Percentiles rank a stretch among this genome's conserved stretches.
Evolutionary conservation across 495 filamentous ascomycete species (phyloP).

Genomic region (Penicillium angulare): DNA sequence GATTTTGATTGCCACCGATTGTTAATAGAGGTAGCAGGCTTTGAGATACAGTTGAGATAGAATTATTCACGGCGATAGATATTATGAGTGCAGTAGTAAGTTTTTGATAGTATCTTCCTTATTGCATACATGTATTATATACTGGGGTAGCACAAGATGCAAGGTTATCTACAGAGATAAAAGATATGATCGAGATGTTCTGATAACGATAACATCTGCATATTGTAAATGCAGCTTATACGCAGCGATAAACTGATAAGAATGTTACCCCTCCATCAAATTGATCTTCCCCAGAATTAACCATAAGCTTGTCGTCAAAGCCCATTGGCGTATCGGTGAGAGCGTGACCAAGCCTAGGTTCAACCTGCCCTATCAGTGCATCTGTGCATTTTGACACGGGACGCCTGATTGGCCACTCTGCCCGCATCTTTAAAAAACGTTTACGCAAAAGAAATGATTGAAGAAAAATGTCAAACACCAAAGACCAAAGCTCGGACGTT

Average conservation of each 20-base stretch:
- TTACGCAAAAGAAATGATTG: constrained; percentile 23
- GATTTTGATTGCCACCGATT: not conserved
- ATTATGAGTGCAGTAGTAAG: too few relatives aligned
- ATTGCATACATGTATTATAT: too few relatives aligned
- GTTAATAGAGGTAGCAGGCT: not conserved
- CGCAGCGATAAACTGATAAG: too few relatives aligned
- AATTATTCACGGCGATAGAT: not conserved
- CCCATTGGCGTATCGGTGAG: not conserved
- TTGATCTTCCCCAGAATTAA: constrained; percentile 1
- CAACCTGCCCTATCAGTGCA: constrained; percentile 15
- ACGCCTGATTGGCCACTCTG: constrained; percentile 15
- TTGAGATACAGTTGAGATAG: not conserved
- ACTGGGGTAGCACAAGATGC: too few relatives aligned
- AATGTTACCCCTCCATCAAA: too few relatives aligned
- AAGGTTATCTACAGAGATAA: too few relatives aligned
- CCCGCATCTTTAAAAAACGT: constrained; percentile 1
- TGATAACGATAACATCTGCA: too few relatives aligned
- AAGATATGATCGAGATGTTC: too few relatives aligned
- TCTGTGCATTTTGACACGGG: not conserved
- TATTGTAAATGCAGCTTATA: too few relatives aligned
- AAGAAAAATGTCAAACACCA: not conserved
- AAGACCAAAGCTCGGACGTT: constrained; percentile 6
- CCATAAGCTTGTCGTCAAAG: constrained; percentile 10
- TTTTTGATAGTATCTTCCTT: too few relatives aligned
- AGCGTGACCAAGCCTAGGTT: constrained; percentile 7